Evolutionary conservation across 73 alveolate species (phyloP).

Genomic region (Paramecium biaurelia): DNA sequence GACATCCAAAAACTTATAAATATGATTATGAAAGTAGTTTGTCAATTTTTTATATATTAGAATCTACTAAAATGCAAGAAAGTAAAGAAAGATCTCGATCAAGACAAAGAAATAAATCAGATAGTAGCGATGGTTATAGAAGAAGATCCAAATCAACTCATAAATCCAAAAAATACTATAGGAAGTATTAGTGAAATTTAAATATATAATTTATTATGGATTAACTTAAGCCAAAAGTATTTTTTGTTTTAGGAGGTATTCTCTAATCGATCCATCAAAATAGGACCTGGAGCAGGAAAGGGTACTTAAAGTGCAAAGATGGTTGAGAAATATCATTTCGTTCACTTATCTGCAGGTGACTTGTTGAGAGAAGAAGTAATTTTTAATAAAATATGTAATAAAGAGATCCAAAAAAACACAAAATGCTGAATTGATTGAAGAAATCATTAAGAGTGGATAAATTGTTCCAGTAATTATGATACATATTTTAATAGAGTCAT

Average conservation of each 20-base stretch:
- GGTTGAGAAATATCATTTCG: constrained; percentile 66
- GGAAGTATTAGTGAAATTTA: constrained; percentile 1
- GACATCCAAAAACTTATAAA: neutral
- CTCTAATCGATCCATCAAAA: neutral
- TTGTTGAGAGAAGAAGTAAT: constrained; percentile 78
- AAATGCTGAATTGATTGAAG: constrained; percentile 71
- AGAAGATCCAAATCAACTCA: constrained; percentile 19
- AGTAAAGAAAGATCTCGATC: constrained; percentile 17
- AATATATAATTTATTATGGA: neutral
- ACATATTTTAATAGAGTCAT: neutral
- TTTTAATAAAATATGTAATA: neutral
- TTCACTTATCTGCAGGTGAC: constrained; percentile 83
- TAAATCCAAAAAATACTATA: neutral
- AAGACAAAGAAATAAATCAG: neutral
- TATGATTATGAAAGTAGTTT: constrained; percentile 16
- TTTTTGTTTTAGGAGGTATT: constrained; percentile 71
- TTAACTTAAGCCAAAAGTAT: constrained; percentile 52
- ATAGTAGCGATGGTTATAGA: neutral
- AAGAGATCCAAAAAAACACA: constrained; percentile 68
- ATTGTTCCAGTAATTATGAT: constrained; percentile 73
- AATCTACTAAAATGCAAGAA: neutral
- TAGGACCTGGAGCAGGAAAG: constrained; percentile 82
- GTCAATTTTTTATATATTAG: neutral
- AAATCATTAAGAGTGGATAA: constrained; percentile 75
- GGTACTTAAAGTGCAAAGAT: constrained; percentile 81